Evolutionary conservation across 176 grass and related monocot species (phyloP).

Genomic region (Pharus latifolius): DNA sequence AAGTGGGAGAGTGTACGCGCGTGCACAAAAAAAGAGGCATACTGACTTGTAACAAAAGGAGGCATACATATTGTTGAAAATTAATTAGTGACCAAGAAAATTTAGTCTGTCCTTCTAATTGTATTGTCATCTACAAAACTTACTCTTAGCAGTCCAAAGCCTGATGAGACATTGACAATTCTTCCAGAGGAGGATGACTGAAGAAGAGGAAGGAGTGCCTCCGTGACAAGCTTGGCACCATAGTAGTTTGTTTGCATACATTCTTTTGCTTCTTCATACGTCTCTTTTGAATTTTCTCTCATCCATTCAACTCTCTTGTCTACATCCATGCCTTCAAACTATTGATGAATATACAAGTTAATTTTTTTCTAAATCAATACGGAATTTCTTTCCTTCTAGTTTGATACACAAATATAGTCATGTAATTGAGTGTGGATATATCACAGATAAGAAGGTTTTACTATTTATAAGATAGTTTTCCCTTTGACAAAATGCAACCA

Average conservation of each 20-base stretch:
- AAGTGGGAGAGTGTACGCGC: not conserved
- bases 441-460: not conserved
- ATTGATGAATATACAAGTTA: not conserved
- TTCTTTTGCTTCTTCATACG: constrained; percentile 37
- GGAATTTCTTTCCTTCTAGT: not conserved
- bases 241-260: constrained; percentile 54
- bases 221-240: constrained; percentile 36
- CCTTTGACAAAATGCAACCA: too few species aligned
- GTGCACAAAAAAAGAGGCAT: not conserved
- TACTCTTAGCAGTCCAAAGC: constrained; percentile 36
- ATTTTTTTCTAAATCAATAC: not conserved
- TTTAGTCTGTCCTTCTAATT: not conserved
- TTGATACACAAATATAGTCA: not conserved
- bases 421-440: not conserved
- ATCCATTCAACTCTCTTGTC: constrained; percentile 34
- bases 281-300: constrained; percentile 38
- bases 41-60: not conserved
- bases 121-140: not conserved
- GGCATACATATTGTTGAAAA: not conserved
- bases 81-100: not conserved
- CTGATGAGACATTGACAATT: constrained; percentile 53
- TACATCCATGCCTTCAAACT: constrained; percentile 24
- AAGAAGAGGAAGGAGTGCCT: constrained; percentile 62
- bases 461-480: too few species aligned
- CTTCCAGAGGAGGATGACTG: constrained; percentile 28